phyloP scores from a whole-genome alignment of 2,329 filamentous ascomycete species.

The Ascomycota sp. region DNA sequence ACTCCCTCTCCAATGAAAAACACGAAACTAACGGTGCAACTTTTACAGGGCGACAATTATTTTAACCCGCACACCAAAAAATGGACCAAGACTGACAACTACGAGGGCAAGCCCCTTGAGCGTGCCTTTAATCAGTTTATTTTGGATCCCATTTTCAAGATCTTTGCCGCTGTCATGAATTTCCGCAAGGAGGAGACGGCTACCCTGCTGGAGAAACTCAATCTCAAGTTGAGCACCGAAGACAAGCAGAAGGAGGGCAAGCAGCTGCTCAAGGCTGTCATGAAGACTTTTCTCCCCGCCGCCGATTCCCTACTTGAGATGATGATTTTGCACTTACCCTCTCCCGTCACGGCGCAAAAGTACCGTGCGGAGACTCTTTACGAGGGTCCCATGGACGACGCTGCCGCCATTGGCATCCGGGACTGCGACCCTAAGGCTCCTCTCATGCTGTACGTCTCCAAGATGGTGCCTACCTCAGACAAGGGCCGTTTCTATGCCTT shows the following conservation, averaged over 20 bases:
- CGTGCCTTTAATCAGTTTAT: constrained; percentile 99
- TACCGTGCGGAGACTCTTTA: constrained; percentile 98
- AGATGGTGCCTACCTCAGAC: constrained; percentile 99
- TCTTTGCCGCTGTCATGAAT: constrained; percentile 93
- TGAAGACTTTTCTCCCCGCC: constrained; percentile 96
- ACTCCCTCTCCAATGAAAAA: constrained; percentile 3
- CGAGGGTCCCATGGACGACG: constrained; percentile 88
- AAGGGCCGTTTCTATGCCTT: constrained; percentile 99
- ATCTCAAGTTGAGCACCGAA: constrained; percentile 71
- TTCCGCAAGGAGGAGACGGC: constrained; percentile 88
- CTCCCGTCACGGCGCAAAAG: constrained; percentile 82
- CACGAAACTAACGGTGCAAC: constrained; percentile 1
- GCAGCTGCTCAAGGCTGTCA: constrained; percentile 90
- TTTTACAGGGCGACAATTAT: constrained; percentile 67
- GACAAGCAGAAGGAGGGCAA: constrained; percentile 95
- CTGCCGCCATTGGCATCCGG: constrained; percentile 86
- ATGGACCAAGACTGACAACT: constrained; percentile 75
- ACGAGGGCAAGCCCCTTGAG: constrained; percentile 79
- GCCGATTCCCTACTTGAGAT: constrained; percentile 97
- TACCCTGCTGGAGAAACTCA: constrained; percentile 75
- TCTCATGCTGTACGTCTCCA: constrained; percentile 99
- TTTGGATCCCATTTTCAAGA: constrained; percentile 98
- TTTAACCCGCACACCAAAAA: constrained; percentile 99
- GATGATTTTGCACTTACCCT: constrained; percentile 99
- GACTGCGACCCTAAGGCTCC: constrained; percentile 96